Percentiles rank a stretch among this genome's conserved stretches.
Evolutionary conservation across 345 rosid genomes (phyloP).

Genomic region (Populus euphratica): DNA sequence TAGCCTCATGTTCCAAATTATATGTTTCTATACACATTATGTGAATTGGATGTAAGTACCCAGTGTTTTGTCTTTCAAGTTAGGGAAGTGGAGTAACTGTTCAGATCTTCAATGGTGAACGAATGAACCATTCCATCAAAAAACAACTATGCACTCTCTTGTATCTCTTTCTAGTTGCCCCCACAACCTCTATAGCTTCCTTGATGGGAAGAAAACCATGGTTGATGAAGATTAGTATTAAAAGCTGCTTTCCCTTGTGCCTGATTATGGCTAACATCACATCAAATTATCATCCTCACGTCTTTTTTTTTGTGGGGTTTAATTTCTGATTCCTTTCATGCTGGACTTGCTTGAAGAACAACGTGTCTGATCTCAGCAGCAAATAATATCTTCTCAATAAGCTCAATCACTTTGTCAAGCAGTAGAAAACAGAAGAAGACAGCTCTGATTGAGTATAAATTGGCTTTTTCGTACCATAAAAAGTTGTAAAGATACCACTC

Average conservation of each 20-base stretch:
- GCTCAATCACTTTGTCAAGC: neutral
- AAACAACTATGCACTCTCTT: neutral
- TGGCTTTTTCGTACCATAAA: neutral
- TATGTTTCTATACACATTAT: neutral
- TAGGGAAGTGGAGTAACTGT: too few species aligned
- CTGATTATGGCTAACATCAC: too few species aligned
- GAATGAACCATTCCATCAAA: too few species aligned
- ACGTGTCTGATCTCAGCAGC: neutral
- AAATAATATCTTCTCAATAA: neutral
- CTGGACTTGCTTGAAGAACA: neutral
- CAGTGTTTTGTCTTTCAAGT: too few species aligned
- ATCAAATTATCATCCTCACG: too few species aligned
- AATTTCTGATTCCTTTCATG: neutral
- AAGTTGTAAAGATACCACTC: neutral
- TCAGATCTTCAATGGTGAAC: too few species aligned
- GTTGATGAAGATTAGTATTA: neutral
- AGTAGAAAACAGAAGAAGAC: neutral
- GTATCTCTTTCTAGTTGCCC: neutral
- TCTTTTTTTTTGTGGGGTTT: neutral
- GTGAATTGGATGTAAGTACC: neutral
- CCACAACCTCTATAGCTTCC: neutral
- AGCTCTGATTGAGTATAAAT: neutral
- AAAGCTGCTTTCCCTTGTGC: neutral
- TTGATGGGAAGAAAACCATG: neutral
- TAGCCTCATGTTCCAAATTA: neutral